Base-by-base conservation (phyloP, 2,329 filamentous ascomycete species). In the Neocucurbitaria cava region DNA sequence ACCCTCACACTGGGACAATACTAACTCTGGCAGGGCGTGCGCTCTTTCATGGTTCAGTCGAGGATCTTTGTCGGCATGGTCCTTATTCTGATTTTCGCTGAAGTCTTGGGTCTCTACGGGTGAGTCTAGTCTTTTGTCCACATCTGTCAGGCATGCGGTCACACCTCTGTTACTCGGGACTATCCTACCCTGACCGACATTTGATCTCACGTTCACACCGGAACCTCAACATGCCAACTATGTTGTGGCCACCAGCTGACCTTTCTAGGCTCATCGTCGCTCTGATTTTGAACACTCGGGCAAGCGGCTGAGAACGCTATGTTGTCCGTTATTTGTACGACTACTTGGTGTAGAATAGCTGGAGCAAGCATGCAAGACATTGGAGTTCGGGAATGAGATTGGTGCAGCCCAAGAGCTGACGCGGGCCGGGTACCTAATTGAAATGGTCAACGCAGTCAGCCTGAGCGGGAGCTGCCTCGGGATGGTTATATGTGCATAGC, bases 21-120 rank as follows among this genome's bases (percentile, higher is more conserved):
- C 65, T 74, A 51, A 76, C 50, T 1, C 8, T 10, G 10, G 39
- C 54, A 86, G 83, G 86, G 95, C 57, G 94, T 98, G 48, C 88
- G 95, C 68, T 88, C 92, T 52, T 98, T 96, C 81, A 96, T 99
- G 92, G 87, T 92, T 71, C 95, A 99, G 78, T 96, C 91, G 45
- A 87, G 94, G 61, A 90, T 99, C 64, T 99, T 97, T 69, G 95
- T 99, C 45, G 95, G 95, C 77, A 98, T 98, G 95, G 94, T 99
- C 42, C 81, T 99, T 69, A 98, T 98, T 66, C 85, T 98, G 61
- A 99, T 99, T 85, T 99, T 99, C 75, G 95, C 92, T 52, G 95
- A 99, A 83, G 95, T 99, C 17, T 76, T 99, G 74, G 95, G 95
- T 76, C 88, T 99, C 28, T 99, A 99, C 72, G 95, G 95, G 92